Conservation (phyloP, 2,329 filamentous ascomycete genomes). For the Arthrobotrys musiformis region DNA sequence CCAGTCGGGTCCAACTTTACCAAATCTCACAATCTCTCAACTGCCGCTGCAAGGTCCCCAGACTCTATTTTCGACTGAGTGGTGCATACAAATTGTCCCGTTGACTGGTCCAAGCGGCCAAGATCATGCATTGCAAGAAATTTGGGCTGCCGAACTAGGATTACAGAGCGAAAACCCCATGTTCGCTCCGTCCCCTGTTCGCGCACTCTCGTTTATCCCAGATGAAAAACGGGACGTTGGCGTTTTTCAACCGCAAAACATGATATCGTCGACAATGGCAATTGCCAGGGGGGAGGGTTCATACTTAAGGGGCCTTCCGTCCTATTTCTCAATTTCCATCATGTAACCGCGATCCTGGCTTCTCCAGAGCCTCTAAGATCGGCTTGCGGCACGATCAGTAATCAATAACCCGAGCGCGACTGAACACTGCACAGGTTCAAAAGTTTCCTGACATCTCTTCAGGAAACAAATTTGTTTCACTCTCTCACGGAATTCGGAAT, state of each 20-base stretch:
- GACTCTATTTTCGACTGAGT: background rate
- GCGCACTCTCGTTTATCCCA: background rate
- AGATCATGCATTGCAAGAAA: slow-evolving; percentile 10
- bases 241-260: background rate
- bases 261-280: background rate
- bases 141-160: slow-evolving; percentile 3
- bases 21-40: background rate
- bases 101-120: background rate
- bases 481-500: background rate
- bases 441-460: background rate
- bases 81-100: background rate
- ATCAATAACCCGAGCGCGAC: background rate
- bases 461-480: background rate
- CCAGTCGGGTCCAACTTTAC: background rate
- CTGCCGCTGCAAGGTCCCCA: slow-evolving; percentile 23
- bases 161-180: slow-evolving; percentile 6
- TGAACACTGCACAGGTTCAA: background rate
- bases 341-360: background rate
- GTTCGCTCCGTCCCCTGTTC: background rate
- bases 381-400: slow-evolving; percentile 5
- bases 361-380: slow-evolving; percentile 20
- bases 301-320: slow-evolving; percentile 15
- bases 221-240: background rate
- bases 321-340: background rate
- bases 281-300: background rate